Percentiles rank a stretch among this genome's conserved stretches.
phyloP scores from a whole-genome alignment of 345 rosid genomes.

The Eucalyptus marginata region DNA sequence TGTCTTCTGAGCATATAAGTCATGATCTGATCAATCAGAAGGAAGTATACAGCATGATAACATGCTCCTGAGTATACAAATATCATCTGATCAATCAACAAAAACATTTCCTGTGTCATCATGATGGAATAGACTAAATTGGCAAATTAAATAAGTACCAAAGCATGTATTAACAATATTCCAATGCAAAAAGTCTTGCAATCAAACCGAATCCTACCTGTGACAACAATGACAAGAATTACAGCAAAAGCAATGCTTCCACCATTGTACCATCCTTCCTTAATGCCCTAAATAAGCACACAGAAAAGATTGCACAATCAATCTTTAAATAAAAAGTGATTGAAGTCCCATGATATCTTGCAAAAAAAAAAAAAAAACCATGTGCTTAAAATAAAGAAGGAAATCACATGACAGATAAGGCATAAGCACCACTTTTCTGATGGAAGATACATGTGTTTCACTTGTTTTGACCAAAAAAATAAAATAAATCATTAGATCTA shows the following conservation, averaged over 20 bases:
- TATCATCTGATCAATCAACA: background rate
- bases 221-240: slow-evolving; percentile 78
- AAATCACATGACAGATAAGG: background rate
- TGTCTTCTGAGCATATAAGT: background rate
- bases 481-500: background rate
- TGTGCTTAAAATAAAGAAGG: background rate
- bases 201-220: slow-evolving; percentile 37
- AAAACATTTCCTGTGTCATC: background rate
- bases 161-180: background rate
- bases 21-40: background rate
- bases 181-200: background rate
- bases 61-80: background rate
- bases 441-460: background rate
- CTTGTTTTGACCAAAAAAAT: background rate
- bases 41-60: background rate
- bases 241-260: slow-evolving; percentile 95
- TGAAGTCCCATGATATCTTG: background rate
- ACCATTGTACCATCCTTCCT: slow-evolving; percentile 97
- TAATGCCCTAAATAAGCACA: slow-evolving; percentile 40
- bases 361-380: background rate
- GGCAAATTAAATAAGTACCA: background rate
- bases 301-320: background rate
- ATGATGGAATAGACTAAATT: background rate
- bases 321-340: background rate
- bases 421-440: background rate